These are phyloP conservation scores for Endocladia muricata DNA, from an alignment of 31 red algal species.

Conservation along the genomic window DNA sequence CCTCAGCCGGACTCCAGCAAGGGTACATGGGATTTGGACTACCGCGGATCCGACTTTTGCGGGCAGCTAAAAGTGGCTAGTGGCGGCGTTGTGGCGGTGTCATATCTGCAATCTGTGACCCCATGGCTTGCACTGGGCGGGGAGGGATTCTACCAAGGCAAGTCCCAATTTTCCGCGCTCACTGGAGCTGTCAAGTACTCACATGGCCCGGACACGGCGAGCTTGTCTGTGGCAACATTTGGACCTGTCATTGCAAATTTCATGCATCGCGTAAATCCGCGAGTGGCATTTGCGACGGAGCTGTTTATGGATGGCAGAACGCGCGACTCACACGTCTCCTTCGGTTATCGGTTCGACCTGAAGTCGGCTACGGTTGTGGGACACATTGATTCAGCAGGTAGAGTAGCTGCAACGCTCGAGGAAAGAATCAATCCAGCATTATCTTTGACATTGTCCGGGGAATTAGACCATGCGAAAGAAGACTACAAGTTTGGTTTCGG, in stretches of 20 bases:
- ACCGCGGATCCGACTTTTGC: conserved; percentile 80
- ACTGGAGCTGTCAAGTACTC: conserved; percentile 83
- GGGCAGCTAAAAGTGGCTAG: conserved; percentile 80
- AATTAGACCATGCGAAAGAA: conserved; percentile 86
- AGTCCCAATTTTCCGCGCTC: conserved; percentile 67
- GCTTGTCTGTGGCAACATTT: conserved; percentile 72
- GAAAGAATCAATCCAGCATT: conserved; percentile 90
- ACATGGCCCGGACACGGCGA: conserved; percentile 36
- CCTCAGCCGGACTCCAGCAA: conserved; percentile 58
- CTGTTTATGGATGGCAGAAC: conserved; percentile 82
- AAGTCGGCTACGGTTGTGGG: conserved; percentile 77
- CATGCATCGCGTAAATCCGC: conserved; percentile 75
- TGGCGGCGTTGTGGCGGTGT: conserved; percentile 63
- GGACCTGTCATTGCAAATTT: conserved; percentile 81
- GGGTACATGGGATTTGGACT: conserved; percentile 85
- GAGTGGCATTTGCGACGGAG: conserved; percentile 77
- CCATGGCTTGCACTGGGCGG: conserved; percentile 81
- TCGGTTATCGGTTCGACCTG: conserved; percentile 92
- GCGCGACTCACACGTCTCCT: conserved; percentile 73
- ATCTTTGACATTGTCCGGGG: conserved; percentile 76
- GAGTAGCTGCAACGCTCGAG: conserved; percentile 82
- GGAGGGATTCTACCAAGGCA: conserved; percentile 83
- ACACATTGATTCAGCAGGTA: conserved; percentile 77
- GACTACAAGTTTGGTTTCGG: conserved; percentile 95
- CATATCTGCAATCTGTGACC: conserved; percentile 87